These are phyloP conservation scores for Cutaneotrichosporon dermatis DNA, from an alignment of 1,284 basidiomycete genomes.

Conservation along the genomic window DNA sequence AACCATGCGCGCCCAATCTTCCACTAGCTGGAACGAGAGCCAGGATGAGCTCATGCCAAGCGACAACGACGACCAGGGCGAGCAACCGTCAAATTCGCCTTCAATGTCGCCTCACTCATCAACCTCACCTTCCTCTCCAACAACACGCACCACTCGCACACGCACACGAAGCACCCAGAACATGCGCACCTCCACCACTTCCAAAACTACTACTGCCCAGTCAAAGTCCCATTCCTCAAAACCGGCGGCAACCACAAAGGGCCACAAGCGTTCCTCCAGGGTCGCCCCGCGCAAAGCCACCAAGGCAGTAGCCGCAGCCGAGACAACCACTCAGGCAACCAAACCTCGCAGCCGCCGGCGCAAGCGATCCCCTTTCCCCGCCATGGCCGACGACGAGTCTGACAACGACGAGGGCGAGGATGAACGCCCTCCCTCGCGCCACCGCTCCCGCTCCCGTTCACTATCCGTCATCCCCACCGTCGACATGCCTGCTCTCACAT, in stretches of 20 bases:
- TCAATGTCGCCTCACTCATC: too few species aligned
- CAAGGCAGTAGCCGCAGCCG: not conserved
- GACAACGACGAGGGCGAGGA: not conserved
- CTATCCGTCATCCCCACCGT: slow-evolving; percentile 18
- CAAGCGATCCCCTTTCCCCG: slow-evolving; percentile 1
- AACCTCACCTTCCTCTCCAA: too few species aligned
- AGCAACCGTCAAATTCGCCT: too few species aligned
- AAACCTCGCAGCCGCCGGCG: not conserved
- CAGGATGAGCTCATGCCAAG: too few species aligned
- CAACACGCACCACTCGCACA: too few species aligned
- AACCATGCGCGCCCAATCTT: too few species aligned
- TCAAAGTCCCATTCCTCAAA: not conserved
- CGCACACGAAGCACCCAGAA: too few species aligned
- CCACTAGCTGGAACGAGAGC: too few species aligned
- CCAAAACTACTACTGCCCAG: not conserved
- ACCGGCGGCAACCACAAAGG: not conserved
- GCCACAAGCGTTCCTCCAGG: not conserved
- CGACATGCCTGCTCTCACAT: slow-evolving; percentile 11
- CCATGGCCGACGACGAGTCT: not conserved
- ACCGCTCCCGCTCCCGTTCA: slow-evolving; percentile 11
- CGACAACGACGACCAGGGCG: too few species aligned
- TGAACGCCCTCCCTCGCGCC: not conserved
- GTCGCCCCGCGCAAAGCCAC: not conserved
- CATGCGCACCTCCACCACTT: too few species aligned
- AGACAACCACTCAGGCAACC: not conserved